These are phyloP conservation scores for Maudiozyma saulgeensis DNA, from an alignment of 805 yeast genomes.

Conservation along the genomic window DNA sequence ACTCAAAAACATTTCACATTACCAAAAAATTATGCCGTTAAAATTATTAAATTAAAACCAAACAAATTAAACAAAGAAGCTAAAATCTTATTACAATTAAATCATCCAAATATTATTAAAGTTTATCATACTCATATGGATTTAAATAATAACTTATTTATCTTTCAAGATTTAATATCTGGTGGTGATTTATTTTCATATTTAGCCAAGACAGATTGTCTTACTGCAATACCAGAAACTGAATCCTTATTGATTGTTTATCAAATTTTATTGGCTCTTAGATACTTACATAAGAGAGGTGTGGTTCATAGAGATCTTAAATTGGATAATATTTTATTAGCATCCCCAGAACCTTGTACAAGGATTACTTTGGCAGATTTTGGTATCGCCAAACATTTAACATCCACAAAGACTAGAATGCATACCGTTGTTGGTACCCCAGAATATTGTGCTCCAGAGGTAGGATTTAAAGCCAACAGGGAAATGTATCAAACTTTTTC, in stretches of 20 bases:
- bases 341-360: slow-evolving; percentile 43
- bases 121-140: slow-evolving; percentile 31
- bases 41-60: slow-evolving; percentile 31
- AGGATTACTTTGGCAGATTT: slow-evolving; percentile 58
- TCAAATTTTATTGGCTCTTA: slow-evolving; percentile 48
- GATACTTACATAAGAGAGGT: slow-evolving; percentile 43
- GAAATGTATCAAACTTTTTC: slow-evolving; percentile 21
- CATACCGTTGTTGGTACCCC: slow-evolving; percentile 53
- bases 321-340: slow-evolving; percentile 53
- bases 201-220: slow-evolving; percentile 33
- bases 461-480: slow-evolving; percentile 36
- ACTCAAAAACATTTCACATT: neutral
- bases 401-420: slow-evolving; percentile 30
- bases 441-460: slow-evolving; percentile 67
- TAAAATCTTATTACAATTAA: slow-evolving; percentile 30
- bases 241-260: slow-evolving; percentile 44
- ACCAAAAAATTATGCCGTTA: slow-evolving; percentile 32
- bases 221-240: slow-evolving; percentile 41
- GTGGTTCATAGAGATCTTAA: slow-evolving; percentile 62
- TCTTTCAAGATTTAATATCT: slow-evolving; percentile 40
- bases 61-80: slow-evolving; percentile 35
- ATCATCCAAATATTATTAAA: slow-evolving; percentile 43
- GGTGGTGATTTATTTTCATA: slow-evolving; percentile 56
- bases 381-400: slow-evolving; percentile 41
- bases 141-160: slow-evolving; percentile 28